Evolutionary conservation across 805 yeast species (phyloP).

Genomic region (Yamadazyma insecticola): DNA sequence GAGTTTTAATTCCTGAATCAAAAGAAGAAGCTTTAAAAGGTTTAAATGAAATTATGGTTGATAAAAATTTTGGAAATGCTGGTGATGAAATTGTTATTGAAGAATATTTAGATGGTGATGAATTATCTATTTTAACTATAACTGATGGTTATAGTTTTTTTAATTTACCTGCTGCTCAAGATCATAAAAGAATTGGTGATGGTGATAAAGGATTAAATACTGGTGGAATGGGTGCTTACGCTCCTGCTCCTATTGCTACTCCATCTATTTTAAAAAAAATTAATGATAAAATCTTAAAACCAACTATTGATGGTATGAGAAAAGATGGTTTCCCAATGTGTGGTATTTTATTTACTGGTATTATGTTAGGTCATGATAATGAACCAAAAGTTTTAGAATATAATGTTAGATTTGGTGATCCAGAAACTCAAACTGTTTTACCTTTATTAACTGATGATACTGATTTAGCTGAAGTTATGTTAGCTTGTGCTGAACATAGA

Average conservation of each 20-base stretch:
- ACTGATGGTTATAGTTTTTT: slow-evolving; percentile 90
- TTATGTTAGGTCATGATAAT: slow-evolving; percentile 71
- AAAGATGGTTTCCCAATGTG: slow-evolving; percentile 91
- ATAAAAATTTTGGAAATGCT: slow-evolving; percentile 83
- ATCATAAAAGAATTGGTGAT: slow-evolving; percentile 92
- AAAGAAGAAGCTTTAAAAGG: slow-evolving; percentile 84
- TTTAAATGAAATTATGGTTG: slow-evolving; percentile 83
- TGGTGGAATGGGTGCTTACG: slow-evolving; percentile 99
- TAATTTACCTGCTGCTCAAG: slow-evolving; percentile 96
- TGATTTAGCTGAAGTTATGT: slow-evolving; percentile 88
- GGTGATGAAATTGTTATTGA: slow-evolving; percentile 93
- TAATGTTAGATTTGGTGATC: slow-evolving; percentile 98
- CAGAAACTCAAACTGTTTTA: slow-evolving; percentile 95
- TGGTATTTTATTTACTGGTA: slow-evolving; percentile 93
- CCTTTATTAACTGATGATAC: slow-evolving; percentile 78
- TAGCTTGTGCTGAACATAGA: slow-evolving; percentile 93
- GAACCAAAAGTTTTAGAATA: slow-evolving; percentile 97
- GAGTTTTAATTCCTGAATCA: slow-evolving; percentile 86
- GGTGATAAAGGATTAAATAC: slow-evolving; percentile 94
- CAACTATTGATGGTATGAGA: slow-evolving; percentile 95
- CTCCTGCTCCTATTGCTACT: slow-evolving; percentile 96
- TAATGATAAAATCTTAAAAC: slow-evolving; percentile 72
- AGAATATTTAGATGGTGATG: slow-evolving; percentile 95
- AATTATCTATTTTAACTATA: slow-evolving; percentile 85
- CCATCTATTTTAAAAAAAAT: slow-evolving; percentile 65